These are phyloP conservation scores for Bryopsis sp. DNA, from an alignment of 139 green algal species.

Conservation along the genomic window DNA sequence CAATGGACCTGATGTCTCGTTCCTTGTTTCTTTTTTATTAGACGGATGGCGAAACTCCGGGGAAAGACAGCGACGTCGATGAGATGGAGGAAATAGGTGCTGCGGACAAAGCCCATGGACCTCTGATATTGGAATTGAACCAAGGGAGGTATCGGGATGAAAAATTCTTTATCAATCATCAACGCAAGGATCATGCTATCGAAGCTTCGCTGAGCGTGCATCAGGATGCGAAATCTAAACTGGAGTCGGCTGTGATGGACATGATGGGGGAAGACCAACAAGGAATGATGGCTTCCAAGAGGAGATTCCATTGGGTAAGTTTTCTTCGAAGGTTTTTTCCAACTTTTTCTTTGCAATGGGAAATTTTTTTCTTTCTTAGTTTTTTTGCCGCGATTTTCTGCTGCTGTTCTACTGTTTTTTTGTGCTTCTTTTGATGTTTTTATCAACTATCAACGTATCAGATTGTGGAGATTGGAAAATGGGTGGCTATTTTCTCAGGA, in stretches of 20 bases:
- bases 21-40: too few relatives aligned
- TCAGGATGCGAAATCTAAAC: constrained; percentile 29
- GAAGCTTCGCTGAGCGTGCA: background rate
- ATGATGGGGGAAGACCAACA: constrained; percentile 61
- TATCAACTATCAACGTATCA: too few relatives aligned
- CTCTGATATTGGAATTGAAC: background rate
- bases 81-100: background rate
- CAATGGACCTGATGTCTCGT: too few relatives aligned
- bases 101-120: background rate
- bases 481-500: too few relatives aligned
- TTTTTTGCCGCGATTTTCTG: too few relatives aligned
- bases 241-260: constrained; percentile 61
- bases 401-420: too few relatives aligned
- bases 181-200: background rate
- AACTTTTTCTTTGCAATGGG: too few relatives aligned
- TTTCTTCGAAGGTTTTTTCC: too few relatives aligned
- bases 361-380: too few relatives aligned
- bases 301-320: constrained; percentile 13
- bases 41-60: background rate
- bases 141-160: background rate
- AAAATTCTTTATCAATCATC: background rate
- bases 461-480: too few relatives aligned
- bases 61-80: background rate
- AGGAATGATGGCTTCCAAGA: constrained; percentile 7
- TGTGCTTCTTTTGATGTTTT: too few relatives aligned